Base-by-base conservation (phyloP, 257 asterid species). In the Handroanthus guayacan region DNA sequence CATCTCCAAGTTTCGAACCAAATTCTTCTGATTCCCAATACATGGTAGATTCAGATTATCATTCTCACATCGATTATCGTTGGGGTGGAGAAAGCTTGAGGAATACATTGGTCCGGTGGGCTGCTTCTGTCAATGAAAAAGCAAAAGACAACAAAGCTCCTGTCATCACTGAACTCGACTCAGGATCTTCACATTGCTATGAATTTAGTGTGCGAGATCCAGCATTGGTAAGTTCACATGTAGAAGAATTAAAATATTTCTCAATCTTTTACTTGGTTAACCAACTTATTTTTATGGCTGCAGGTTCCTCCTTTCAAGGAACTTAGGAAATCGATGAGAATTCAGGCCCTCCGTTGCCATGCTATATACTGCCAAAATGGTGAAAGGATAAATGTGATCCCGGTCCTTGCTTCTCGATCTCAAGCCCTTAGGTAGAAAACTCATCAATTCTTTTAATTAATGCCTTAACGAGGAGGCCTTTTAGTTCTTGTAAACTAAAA, bases 21-120 rank as follows among this genome's bases (percentile, higher is more conserved):
- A 74, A 61, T 48, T 62, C 85, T 58, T 67, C 85, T 18, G 90
- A 81, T 70, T 83, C 84, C 41, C 88, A 85, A 25, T 90, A 81
- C 81, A 71, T 87, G 82, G 80, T 82, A 9, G 97, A 91, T 25
- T 80, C 84, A 10, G 96, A 89, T 78, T 91, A 91, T 75, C 86
- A 83, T 31, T 64, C 89, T 54, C 96, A 91, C 78, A 85, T 85
- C 1, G 96, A 91, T 20, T 89, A 91, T 69, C 94, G 88, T 11
- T 91, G 97, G 97, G 96, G 96, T 25, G 93, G 88, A 74, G 89
- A 85, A 47, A 86, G 86, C 90, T 84, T 88, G 80, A 86, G 93
- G 80, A 89, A 86, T 44, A 79, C 87, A 10, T 48, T 89, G 82
- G 83, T 82, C 16, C 88, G 93, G 43, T 91, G 93, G 96, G 88